Evolutionary conservation across 2,329 filamentous ascomycete genomes (phyloP).

Genomic region (Coniella vitis): DNA sequence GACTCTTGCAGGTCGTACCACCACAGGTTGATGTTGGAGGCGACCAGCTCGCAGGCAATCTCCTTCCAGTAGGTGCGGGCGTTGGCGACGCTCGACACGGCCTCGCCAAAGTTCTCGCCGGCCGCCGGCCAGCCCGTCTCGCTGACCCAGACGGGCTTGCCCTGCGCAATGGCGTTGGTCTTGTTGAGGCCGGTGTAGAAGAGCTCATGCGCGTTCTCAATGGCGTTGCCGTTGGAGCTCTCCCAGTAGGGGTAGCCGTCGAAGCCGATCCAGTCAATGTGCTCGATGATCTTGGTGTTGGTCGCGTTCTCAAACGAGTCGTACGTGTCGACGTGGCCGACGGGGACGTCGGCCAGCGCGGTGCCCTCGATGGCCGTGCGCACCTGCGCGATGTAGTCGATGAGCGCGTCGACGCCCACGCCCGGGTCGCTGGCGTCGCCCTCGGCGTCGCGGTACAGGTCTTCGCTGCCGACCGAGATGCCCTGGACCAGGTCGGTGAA

Average conservation of each 20-base stretch:
- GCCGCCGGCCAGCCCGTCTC: conserved; percentile 16
- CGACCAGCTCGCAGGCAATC: conserved; percentile 10
- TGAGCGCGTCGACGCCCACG: conserved; percentile 50
- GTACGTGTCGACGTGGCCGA: conserved; percentile 66
- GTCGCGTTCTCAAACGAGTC: conserved; percentile 53
- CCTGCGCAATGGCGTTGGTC: conserved; percentile 34
- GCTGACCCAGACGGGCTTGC: conserved; percentile 17
- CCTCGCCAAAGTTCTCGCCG: conserved; percentile 10
- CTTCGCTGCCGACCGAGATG: conserved; percentile 60
- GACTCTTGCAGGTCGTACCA: conserved; percentile 32
- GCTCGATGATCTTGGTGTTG: conserved; percentile 54
- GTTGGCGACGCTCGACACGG: conserved; percentile 11
- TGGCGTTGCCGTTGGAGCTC: conserved; percentile 45
- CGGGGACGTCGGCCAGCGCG: conserved; percentile 32
- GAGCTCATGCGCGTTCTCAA: conserved; percentile 46
- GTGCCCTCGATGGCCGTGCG: conserved; percentile 42
- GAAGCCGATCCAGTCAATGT: conserved; percentile 57
- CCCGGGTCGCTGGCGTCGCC: conserved; percentile 49
- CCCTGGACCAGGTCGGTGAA: conserved; percentile 54
- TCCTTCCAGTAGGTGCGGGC: conserved; percentile 16
- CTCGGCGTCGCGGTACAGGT: conserved; percentile 57
- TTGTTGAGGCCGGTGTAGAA: conserved; percentile 46
- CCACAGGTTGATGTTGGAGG: conserved; percentile 25
- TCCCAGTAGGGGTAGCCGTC: conserved; percentile 65
- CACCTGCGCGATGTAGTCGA: conserved; percentile 52